These are phyloP conservation scores for Leccinum barrowsii DNA, from an alignment of 768 basidiomycete genomes.

Conservation along the genomic window DNA sequence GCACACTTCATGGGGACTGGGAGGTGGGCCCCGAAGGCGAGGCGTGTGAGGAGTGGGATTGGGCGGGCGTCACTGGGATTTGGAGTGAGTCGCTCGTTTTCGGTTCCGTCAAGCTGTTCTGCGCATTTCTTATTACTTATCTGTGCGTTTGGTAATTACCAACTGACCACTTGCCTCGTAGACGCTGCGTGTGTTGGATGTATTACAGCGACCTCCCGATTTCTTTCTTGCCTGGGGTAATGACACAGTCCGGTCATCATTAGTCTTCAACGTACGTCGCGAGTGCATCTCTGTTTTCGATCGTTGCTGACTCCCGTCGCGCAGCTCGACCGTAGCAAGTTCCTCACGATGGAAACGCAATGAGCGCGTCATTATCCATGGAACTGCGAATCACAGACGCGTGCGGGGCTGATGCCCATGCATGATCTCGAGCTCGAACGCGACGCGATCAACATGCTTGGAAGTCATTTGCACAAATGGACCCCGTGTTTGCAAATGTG, in stretches of 20 bases:
- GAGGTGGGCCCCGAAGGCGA: conserved; percentile 20
- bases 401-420: conserved; percentile 22
- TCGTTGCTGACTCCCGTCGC: neutral
- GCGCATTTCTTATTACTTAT: no score
- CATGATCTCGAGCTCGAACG: conserved; percentile 2
- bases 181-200: conserved; percentile 57
- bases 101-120: no score
- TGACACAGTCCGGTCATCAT: neutral
- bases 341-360: conserved; percentile 28
- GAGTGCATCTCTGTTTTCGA: neutral
- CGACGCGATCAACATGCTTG: conserved; percentile 17
- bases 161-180: conserved; percentile 14
- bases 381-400: conserved; percentile 37
- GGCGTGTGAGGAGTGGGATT: conserved; percentile 48
- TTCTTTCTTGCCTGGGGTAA: neutral
- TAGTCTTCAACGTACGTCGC: conserved; percentile 25
- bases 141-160: no score
- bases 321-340: conserved; percentile 28
- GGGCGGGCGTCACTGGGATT: conserved; percentile 52
- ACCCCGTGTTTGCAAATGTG: no score
- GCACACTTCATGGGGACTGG: conserved; percentile 12
- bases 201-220: conserved; percentile 37
- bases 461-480: no score
- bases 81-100: conserved; percentile 41
- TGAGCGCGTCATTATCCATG: conserved; percentile 54